phyloP scores from a whole-genome alignment of 1,284 basidiomycete species.

The Boletus nobilissimus region DNA sequence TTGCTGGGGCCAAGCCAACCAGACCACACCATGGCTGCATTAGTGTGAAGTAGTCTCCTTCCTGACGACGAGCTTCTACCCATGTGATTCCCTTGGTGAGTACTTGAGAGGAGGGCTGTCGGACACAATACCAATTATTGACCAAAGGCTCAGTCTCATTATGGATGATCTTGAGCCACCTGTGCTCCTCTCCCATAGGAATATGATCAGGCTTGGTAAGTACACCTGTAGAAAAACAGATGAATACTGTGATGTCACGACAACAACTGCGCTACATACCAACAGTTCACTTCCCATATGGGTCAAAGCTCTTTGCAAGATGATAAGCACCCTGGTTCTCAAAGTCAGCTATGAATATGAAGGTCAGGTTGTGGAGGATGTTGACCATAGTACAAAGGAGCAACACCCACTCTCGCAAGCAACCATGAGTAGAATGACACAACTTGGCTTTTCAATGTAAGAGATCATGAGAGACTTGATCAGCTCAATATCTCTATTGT shows the following conservation, averaged over 20 bases:
- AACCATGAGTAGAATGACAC: slow-evolving; percentile 72
- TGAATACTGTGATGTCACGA: not conserved
- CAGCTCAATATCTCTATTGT: slow-evolving; percentile 54
- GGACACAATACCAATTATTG: slow-evolving; percentile 21
- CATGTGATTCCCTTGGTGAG: slow-evolving; percentile 12
- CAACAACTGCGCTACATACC: not conserved
- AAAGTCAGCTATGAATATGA: slow-evolving; percentile 5
- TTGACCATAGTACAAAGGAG: too few species aligned
- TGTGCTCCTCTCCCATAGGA: slow-evolving; percentile 4
- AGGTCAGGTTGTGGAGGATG: not conserved
- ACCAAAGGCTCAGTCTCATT: slow-evolving; percentile 14
- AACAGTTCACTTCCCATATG: slow-evolving; percentile 8
- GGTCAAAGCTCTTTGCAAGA: slow-evolving; percentile 10
- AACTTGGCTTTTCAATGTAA: slow-evolving; percentile 69
- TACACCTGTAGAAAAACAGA: not conserved
- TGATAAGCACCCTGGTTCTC: slow-evolving; percentile 20
- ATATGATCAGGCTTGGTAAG: slow-evolving; percentile 20
- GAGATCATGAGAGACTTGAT: slow-evolving; percentile 59
- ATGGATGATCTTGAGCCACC: slow-evolving; percentile 16
- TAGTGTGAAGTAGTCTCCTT: not conserved
- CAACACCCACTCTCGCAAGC: slow-evolving; percentile 68
- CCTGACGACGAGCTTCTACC: slow-evolving; percentile 4
- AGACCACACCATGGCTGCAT: slow-evolving; percentile 63
- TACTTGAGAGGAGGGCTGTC: slow-evolving; percentile 7
- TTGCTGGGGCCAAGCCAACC: slow-evolving; percentile 89